phyloP scores from a whole-genome alignment of 2,329 filamentous ascomycete species.

The Echinosphaeria canescens region DNA sequence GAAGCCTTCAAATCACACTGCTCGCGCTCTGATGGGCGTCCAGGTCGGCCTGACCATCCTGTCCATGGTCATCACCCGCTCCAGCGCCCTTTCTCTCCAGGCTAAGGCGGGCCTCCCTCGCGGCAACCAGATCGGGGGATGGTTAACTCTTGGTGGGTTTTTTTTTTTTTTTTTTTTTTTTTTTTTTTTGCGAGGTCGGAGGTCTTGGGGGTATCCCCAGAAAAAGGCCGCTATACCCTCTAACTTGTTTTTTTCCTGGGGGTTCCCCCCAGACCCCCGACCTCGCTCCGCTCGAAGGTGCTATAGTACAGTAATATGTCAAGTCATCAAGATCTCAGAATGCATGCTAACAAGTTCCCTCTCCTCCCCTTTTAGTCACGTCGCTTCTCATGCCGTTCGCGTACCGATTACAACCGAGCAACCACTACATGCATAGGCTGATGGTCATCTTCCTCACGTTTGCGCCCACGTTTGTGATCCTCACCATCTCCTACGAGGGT shows the following conservation, averaged over 20 bases:
- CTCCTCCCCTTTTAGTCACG: conserved; percentile 28
- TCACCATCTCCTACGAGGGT: conserved; percentile 94
- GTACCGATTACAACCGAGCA: conserved; percentile 63
- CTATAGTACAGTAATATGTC: no score
- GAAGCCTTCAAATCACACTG: conserved; percentile 18
- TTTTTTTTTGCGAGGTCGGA: no score
- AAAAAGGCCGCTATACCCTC: no score
- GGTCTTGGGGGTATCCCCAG: no score
- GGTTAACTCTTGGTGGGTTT: conserved; percentile 22
- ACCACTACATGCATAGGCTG: conserved; percentile 76
- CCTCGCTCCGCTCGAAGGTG: no score
- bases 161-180: background rate
- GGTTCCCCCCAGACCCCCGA: no score
- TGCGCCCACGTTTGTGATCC: conserved; percentile 80
- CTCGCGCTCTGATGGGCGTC: conserved; percentile 38
- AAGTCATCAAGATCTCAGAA: no score
- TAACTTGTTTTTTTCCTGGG: no score
- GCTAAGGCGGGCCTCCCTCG: conserved; percentile 66
- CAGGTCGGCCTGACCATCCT: conserved; percentile 63
- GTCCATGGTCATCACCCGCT: conserved; percentile 69
- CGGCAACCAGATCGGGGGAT: conserved; percentile 76
- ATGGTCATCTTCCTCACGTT: conserved; percentile 83
- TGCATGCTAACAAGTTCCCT: no score
- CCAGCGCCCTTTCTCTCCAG: conserved; percentile 68
- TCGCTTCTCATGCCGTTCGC: conserved; percentile 63